Evolutionary conservation across 805 yeast species (phyloP).

Genomic region (Kazachstania psychrophila): DNA sequence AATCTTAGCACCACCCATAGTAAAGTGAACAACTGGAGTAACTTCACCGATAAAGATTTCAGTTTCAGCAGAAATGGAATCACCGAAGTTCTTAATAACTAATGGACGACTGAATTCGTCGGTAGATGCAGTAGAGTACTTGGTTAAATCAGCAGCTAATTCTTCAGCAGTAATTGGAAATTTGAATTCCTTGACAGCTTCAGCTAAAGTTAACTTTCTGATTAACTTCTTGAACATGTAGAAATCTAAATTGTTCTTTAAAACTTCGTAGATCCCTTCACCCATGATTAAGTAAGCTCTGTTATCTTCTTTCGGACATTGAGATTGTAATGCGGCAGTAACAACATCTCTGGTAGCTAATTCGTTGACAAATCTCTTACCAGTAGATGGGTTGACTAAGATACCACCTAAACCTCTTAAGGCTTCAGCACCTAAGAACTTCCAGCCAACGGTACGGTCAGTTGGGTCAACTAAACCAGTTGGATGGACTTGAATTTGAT

Average conservation of each 20-base stretch:
- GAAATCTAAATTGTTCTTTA: constrained; percentile 43
- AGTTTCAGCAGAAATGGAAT: constrained; percentile 19
- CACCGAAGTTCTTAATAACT: constrained; percentile 28
- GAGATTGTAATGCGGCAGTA: constrained; percentile 34
- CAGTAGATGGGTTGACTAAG: constrained; percentile 36
- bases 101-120: constrained; percentile 33
- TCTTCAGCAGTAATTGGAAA: constrained; percentile 19
- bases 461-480: constrained; percentile 47
- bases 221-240: constrained; percentile 36
- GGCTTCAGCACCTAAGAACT: constrained; percentile 52
- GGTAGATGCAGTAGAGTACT: constrained; percentile 14
- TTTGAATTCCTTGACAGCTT: constrained; percentile 22
- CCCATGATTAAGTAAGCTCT: constrained; percentile 33
- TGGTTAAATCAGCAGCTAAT: constrained; percentile 19
- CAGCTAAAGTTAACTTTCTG: constrained; percentile 22
- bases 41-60: constrained; percentile 40
- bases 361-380: constrained; percentile 47
- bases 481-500: constrained; percentile 52
- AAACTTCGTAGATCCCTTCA: constrained; percentile 37
- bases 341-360: constrained; percentile 45
- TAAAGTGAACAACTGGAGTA: constrained; percentile 57
- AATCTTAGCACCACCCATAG: constrained; percentile 59
- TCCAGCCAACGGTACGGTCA: constrained; percentile 36
- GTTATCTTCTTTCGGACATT: constrained; percentile 24
- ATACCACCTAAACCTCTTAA: constrained; percentile 53